These are phyloP conservation scores for Calonectria leucothoes DNA, from an alignment of 2,329 filamentous ascomycete species.

Conservation along the genomic window DNA sequence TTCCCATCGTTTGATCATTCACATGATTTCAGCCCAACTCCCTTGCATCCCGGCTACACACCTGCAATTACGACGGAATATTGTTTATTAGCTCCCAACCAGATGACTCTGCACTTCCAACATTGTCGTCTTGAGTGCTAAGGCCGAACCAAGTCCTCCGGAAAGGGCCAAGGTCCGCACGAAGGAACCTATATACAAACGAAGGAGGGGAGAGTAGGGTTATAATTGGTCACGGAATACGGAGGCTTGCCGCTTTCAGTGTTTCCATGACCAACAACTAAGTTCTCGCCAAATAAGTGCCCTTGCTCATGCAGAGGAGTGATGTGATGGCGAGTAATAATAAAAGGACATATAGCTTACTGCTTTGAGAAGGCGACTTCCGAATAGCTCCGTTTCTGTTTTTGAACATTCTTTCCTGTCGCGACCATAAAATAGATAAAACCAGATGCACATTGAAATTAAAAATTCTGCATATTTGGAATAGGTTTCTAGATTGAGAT, in stretches of 20 bases:
- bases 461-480: not conserved
- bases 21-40: constrained; percentile 15
- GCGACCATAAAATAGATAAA: not conserved
- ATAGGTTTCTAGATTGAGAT: not conserved
- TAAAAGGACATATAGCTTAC: constrained; percentile 1
- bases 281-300: not conserved
- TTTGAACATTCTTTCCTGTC: not conserved
- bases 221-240: constrained; percentile 1
- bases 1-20: not conserved
- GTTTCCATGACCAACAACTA: constrained; percentile 3
- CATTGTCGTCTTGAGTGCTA: not conserved
- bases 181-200: constrained; percentile 6
- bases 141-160: not conserved
- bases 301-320: not conserved
- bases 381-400: not conserved
- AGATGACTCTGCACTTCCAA: not conserved
- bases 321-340: not conserved
- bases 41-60: not conserved
- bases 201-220: not conserved
- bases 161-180: not conserved
- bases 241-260: constrained; percentile 13
- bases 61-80: not conserved
- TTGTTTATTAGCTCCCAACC: not conserved
- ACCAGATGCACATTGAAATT: not conserved
- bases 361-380: constrained; percentile 8